Percentiles rank a stretch among this genome's conserved stretches.
phyloP scores from a whole-genome alignment of 345 rosid species.

The Eucalyptus tenuipes region DNA sequence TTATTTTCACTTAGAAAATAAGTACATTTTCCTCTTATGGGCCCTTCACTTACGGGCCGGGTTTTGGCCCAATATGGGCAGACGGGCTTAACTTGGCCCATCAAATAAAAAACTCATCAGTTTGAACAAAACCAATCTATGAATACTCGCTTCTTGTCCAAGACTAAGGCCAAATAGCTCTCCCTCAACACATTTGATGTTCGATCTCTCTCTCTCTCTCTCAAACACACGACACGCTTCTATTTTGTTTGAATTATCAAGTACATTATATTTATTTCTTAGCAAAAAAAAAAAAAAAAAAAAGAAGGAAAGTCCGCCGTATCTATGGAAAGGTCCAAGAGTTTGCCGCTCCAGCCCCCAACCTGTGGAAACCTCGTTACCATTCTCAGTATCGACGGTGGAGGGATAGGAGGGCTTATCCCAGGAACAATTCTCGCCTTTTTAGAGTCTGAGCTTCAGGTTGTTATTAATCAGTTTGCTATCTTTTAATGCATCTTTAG shows the following conservation, averaged over 20 bases:
- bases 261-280: background rate
- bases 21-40: no score
- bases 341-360: conserved; percentile 3
- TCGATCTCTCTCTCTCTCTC: background rate
- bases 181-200: background rate
- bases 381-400: conserved; percentile 31
- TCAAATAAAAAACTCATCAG: no score
- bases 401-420: conserved; percentile 31
- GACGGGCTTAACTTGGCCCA: no score
- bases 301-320: background rate
- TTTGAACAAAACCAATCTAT: background rate
- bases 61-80: no score
- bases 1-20: background rate
- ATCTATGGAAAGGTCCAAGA: background rate
- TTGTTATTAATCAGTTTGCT: background rate
- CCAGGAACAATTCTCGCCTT: conserved; percentile 13
- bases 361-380: conserved; percentile 20
- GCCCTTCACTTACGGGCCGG: no score
- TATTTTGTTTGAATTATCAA: background rate
- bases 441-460: conserved; percentile 23
- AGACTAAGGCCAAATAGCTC: background rate
- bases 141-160: background rate
- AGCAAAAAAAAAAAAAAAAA: background rate
- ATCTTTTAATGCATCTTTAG: background rate
- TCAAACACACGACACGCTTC: background rate